Evolutionary conservation across 805 yeast genomes (phyloP).

Genomic region (Zygotorulaspora florentina): DNA sequence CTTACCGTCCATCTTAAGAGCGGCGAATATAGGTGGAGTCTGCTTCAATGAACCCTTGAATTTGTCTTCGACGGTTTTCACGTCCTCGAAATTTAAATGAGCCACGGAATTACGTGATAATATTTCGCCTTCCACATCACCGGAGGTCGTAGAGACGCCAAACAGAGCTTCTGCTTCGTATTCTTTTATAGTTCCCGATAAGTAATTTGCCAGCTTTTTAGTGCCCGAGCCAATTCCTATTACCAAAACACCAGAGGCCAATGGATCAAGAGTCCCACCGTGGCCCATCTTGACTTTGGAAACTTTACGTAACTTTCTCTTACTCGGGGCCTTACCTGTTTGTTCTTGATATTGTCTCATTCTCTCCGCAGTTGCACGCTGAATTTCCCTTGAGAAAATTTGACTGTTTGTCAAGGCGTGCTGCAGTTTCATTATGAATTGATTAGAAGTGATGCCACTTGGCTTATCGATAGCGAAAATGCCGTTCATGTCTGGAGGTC

Average conservation of each 20-base stretch:
- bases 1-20: conserved; percentile 90
- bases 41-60: conserved; percentile 81
- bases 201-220: conserved; percentile 65
- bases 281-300: conserved; percentile 86
- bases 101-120: conserved; percentile 51
- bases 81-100: conserved; percentile 52
- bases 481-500: conserved; percentile 64
- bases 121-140: conserved; percentile 86
- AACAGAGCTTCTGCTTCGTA: conserved; percentile 82
- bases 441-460: conserved; percentile 73
- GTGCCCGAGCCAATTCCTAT: conserved; percentile 94
- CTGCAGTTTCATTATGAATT: conserved; percentile 65
- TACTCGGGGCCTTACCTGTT: conserved; percentile 45
- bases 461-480: conserved; percentile 91
- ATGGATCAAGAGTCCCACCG: conserved; percentile 95
- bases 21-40: conserved; percentile 93
- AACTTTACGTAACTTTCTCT: conserved; percentile 47
- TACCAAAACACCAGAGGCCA: conserved; percentile 91
- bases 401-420: conserved; percentile 54
- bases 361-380: conserved; percentile 46
- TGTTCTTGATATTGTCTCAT: conserved; percentile 37
- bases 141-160: conserved; percentile 90
- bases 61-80: conserved; percentile 49
- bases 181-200: conserved; percentile 69
- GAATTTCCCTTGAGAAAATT: conserved; percentile 52